A percentile compares a stretch with the other conserved stretches of the same genome.
These are phyloP conservation scores for Rhizodiscina lignyota DNA, from an alignment of 495 filamentous ascomycete species.

Conservation along the genomic window DNA sequence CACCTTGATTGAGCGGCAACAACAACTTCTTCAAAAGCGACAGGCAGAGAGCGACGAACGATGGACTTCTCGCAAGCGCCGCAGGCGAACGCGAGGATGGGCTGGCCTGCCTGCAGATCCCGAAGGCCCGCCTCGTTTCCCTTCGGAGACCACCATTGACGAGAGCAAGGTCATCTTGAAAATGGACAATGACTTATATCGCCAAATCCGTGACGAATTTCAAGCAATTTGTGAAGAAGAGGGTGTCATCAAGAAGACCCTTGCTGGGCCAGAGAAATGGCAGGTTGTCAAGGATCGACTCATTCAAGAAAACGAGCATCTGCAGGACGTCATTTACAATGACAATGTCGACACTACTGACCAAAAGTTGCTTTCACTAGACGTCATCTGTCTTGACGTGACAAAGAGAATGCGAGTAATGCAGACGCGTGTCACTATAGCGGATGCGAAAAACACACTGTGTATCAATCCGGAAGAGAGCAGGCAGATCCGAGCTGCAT, in stretches of 20 bases:
- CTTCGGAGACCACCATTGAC: constrained; percentile 69
- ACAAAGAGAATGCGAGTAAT: constrained; percentile 59
- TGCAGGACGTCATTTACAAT: constrained; percentile 46
- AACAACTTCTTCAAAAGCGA: constrained; percentile 19
- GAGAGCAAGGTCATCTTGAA: constrained; percentile 56
- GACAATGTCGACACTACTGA: constrained; percentile 34
- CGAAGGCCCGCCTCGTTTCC: constrained; percentile 44
- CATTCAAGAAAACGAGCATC: constrained; percentile 44
- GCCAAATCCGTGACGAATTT: constrained; percentile 47
- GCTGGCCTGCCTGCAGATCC: constrained; percentile 60
- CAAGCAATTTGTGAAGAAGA: constrained; percentile 47
- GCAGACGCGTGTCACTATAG: constrained; percentile 46
- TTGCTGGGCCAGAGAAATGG: constrained; percentile 56
- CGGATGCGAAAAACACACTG: constrained; percentile 56
- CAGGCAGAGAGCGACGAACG: constrained; percentile 47
- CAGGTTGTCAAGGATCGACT: constrained; percentile 52
- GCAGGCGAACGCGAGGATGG: constrained; percentile 53
- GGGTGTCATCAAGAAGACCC: constrained; percentile 56
- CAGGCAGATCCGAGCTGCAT: constrained; percentile 44
- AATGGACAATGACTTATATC: constrained; percentile 46
- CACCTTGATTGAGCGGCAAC: constrained; percentile 9
- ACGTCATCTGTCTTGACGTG: constrained; percentile 67
- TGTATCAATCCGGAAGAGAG: constrained; percentile 57
- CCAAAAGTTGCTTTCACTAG: constrained; percentile 42
- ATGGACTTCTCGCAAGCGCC: constrained; percentile 49